Evolutionary conservation across 345 rosid genomes (phyloP).

Genomic region (Boechera stricta): DNA sequence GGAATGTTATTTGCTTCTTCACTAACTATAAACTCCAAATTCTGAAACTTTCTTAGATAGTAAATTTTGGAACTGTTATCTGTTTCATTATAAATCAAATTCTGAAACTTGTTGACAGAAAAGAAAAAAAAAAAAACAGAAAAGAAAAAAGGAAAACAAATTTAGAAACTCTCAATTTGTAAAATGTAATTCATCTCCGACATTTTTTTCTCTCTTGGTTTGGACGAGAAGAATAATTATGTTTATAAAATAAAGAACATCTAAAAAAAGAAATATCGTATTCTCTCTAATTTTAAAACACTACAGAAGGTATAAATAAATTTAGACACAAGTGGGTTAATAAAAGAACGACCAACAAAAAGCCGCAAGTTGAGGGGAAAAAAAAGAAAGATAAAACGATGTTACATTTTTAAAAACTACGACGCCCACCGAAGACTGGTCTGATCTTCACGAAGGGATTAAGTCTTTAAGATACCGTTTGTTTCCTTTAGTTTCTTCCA

Average conservation of each 20-base stretch:
- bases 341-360: conserved; percentile 6
- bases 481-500: conserved; percentile 60
- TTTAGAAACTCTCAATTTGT: too few relatives aligned
- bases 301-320: conserved; percentile 24
- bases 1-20: too few relatives aligned
- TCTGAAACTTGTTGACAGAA: too few relatives aligned
- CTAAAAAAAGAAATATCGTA: not conserved
- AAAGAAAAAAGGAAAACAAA: too few relatives aligned
- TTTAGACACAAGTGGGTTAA: conserved; percentile 21
- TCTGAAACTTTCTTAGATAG: too few relatives aligned
- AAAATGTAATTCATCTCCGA: not conserved
- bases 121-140: too few relatives aligned
- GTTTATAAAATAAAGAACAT: not conserved
- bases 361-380: not conserved
- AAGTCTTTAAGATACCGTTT: conserved; percentile 6
- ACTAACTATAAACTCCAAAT: too few relatives aligned
- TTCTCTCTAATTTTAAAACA: not conserved
- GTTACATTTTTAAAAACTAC: conserved; percentile 36
- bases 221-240: not conserved
- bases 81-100: too few relatives aligned
- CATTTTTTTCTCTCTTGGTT: not conserved
- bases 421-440: conserved; percentile 2
- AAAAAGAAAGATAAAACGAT: not conserved
- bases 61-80: too few relatives aligned
- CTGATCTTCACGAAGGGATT: conserved; percentile 19